Base-by-base conservation (phyloP, 2,329 filamentous ascomycete species). In the Pseudogymnoascus sp. region DNA sequence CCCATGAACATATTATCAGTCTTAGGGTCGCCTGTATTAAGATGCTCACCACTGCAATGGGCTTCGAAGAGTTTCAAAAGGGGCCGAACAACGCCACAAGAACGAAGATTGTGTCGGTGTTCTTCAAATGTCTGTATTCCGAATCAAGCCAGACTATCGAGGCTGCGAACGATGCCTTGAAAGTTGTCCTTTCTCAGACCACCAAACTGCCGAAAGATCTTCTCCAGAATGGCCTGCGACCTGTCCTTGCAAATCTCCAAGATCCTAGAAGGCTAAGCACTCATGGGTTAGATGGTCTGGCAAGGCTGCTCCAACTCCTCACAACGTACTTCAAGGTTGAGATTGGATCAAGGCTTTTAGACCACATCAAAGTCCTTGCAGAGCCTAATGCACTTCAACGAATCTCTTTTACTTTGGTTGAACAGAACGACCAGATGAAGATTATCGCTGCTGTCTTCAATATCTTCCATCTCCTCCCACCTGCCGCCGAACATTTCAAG, bases 301-400 rank as follows among this genome's bases (percentile, higher is more conserved):
- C 93, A 16, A 87, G 93, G 40, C 81, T 99, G 1, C 77, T 99
- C 65, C 93, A 95, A 67, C 81, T 99, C 1, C 80, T 99, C 16
- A 99, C 93, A 0, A 97, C 95, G 65, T 99, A 99, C 75, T 99
- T 99, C 78, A 99, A 99, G 76, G 93, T 97, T 0, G 95, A 99
- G 73, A 99, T 99, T 62, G 96, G 95, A 5, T 85, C 91, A 21
- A 86, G 95, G 23, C 78, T 99, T n/a, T 81, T 99, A 8, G 93
- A 97, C 67, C 95, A 99, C 70, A 89, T 97, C 76, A 93, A 93
- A 72, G 85, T 88, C 10, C 92, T 99, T 67, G 93, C 93, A 1
- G 92, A 97, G 64, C 84, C 90, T 2, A 82, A 81, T 61, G 83
- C 86, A 12, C 79, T 97, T 68, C 93, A 97, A 73, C 91, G 93